A percentile compares a stretch with the other conserved stretches of the same genome.
Evolutionary conservation across 768 basidiomycete species (phyloP).

Genomic region (Pleurotus pulmonarius): DNA sequence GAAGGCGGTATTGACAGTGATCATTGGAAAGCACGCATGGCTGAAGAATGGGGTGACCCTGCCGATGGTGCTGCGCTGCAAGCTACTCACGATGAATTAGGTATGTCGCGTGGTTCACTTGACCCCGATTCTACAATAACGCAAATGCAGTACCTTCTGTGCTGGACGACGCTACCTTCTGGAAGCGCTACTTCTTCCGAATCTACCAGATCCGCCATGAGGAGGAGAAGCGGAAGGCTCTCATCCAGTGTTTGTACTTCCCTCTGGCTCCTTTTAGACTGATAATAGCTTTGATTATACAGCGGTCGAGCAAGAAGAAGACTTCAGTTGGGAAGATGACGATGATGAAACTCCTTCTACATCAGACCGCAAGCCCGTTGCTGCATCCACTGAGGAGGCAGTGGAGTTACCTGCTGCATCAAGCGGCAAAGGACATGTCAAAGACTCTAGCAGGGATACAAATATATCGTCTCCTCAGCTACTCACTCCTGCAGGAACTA

Average conservation of each 20-base stretch:
- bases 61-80: conserved; percentile 51
- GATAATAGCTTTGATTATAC: conserved; percentile 27
- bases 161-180: conserved; percentile 66
- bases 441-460: conserved; percentile 7
- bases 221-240: conserved; percentile 71
- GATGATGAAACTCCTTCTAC: conserved; percentile 58
- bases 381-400: conserved; percentile 1
- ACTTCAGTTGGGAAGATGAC: conserved; percentile 92
- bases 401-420: neutral
- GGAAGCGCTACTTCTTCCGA: conserved; percentile 90
- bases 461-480: conserved; percentile 27
- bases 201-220: conserved; percentile 77
- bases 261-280: neutral
- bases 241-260: conserved; percentile 58
- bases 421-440: neutral
- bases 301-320: conserved; percentile 72
- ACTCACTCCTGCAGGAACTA: conserved; percentile 30
- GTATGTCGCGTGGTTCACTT: conserved; percentile 31
- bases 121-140: conserved; percentile 7
- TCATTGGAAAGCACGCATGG: conserved; percentile 52
- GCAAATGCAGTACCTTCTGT: conserved; percentile 59
- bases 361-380: conserved; percentile 9
- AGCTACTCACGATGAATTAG: conserved; percentile 51
- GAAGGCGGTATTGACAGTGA: conserved; percentile 56
- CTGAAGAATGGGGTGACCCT: conserved; percentile 44